Percentiles rank a stretch among this genome's conserved stretches.
These are phyloP conservation scores for Plenodomus lindquistii DNA, from an alignment of 2,329 filamentous ascomycete species.

Conservation along the genomic window DNA sequence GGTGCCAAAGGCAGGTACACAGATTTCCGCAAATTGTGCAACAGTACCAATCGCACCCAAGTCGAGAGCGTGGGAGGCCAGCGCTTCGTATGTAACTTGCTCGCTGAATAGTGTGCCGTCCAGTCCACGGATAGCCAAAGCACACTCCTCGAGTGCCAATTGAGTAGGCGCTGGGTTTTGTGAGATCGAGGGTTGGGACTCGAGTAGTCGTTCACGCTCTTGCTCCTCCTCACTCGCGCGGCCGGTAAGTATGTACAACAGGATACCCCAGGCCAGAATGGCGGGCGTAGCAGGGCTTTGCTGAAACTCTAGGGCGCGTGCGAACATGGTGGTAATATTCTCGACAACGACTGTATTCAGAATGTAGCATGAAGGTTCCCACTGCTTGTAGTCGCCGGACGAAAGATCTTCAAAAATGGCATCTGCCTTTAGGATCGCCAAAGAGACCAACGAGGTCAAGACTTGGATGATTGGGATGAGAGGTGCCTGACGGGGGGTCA, in stretches of 20 bases:
- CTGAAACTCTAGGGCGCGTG: constrained; percentile 57
- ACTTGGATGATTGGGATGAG: constrained; percentile 69
- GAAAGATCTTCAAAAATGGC: constrained; percentile 57
- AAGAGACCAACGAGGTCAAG: constrained; percentile 69
- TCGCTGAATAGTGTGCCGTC: constrained; percentile 30
- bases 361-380: constrained; percentile 62
- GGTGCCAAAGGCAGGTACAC: constrained; percentile 50
- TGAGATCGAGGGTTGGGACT: constrained; percentile 17
- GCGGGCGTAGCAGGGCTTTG: constrained; percentile 71
- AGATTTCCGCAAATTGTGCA: constrained; percentile 29
- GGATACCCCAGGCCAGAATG: constrained; percentile 78
- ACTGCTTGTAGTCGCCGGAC: constrained; percentile 27
- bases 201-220: constrained; percentile 32
- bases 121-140: constrained; percentile 23
- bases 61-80: constrained; percentile 30
- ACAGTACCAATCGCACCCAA: constrained; percentile 31
- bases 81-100: constrained; percentile 27
- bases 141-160: constrained; percentile 31
- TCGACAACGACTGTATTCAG: constrained; percentile 70
- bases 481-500: constrained; percentile 40
- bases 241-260: constrained; percentile 47
- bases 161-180: constrained; percentile 11
- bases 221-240: constrained; percentile 29
- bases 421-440: constrained; percentile 72
- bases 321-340: constrained; percentile 72